A percentile compares a stretch with the other conserved stretches of the same genome.
These are phyloP conservation scores for Euryodendron excelsum DNA, from an alignment of 148 eudicot genomes.

Conservation along the genomic window DNA sequence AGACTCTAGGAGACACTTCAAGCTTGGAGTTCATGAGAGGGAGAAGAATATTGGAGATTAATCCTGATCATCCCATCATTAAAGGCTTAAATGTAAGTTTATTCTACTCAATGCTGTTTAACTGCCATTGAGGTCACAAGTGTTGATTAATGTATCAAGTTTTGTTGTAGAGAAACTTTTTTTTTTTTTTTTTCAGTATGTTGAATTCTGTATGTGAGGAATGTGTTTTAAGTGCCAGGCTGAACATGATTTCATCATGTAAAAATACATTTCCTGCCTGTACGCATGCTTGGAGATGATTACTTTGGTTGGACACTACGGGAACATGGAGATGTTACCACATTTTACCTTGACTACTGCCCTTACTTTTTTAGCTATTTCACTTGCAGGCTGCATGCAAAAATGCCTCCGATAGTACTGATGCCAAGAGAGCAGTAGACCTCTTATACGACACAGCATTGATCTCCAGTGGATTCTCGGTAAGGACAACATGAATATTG, in stretches of 20 bases:
- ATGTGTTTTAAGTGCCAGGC: too few species aligned
- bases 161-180: too few species aligned
- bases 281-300: too few species aligned
- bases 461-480: constrained; percentile 91
- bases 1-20: constrained; percentile 90
- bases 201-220: too few species aligned
- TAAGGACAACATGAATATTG: constrained; percentile 31
- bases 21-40: constrained; percentile 99
- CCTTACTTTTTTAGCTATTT: background rate
- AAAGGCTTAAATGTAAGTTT: constrained; percentile 78
- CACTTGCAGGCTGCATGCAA: constrained; percentile 87
- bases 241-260: too few species aligned
- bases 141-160: too few species aligned
- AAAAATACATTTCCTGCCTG: too few species aligned
- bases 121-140: background rate
- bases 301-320: too few species aligned
- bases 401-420: constrained; percentile 77
- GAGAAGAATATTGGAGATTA: constrained; percentile 88
- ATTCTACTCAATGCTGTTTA: background rate
- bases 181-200: too few species aligned
- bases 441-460: constrained; percentile 81
- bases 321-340: too few species aligned
- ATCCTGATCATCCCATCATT: constrained; percentile 93
- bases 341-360: background rate
- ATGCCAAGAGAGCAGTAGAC: constrained; percentile 79